Base-by-base conservation (phyloP, 2,329 filamentous ascomycete species). In the Calonectria crousiana region DNA sequence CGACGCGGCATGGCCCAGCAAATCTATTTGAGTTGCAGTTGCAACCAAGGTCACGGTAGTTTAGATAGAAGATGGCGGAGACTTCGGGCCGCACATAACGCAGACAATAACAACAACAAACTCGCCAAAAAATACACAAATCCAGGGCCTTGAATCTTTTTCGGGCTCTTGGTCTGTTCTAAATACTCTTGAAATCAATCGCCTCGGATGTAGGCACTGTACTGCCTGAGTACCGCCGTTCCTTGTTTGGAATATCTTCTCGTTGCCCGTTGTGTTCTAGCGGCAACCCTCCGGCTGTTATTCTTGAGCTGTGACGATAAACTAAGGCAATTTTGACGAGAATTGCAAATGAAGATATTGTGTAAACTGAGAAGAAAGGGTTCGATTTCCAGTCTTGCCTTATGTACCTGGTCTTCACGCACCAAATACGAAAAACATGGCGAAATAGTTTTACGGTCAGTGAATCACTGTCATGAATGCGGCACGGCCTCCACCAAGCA, bases 91-190 rank as follows among this genome's bases (percentile, higher is more conserved):
- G 11, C 6, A 13, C 44, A 41, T 16, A 28, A n/a, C 26, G 28
- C n/a, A 62, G 30, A 26, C 13, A 49, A 14, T 6, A 47, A 66
- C 13, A 41, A 66, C 13, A 41, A 44, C 6, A n/a, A 64, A 75
- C 78, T 49, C 49, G 79, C 82, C 56, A 81, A 14, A 23, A 79
- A 82, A 38, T 80, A 80, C n/a, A 76, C 78, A 71, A 82, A 80
- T 67, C 81, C 76, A 4, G 78, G 73, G 6, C 74, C 67, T 26
- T 80, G 71, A 34, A 73, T 75, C 28, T 77, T 65, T 6, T 74
- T 38, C 32, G 1, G n/a, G 41, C 32, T 72, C 70, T 23, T 41
- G 34, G 18, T 20, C 3, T 47, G 44, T 23, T 47, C 44, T 23
- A 47, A 23, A 23, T 47, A 23, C 1, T 47, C 34, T 26, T 20